phyloP scores from a whole-genome alignment of 139 green algal genomes.

The Closterium sp. region DNA sequence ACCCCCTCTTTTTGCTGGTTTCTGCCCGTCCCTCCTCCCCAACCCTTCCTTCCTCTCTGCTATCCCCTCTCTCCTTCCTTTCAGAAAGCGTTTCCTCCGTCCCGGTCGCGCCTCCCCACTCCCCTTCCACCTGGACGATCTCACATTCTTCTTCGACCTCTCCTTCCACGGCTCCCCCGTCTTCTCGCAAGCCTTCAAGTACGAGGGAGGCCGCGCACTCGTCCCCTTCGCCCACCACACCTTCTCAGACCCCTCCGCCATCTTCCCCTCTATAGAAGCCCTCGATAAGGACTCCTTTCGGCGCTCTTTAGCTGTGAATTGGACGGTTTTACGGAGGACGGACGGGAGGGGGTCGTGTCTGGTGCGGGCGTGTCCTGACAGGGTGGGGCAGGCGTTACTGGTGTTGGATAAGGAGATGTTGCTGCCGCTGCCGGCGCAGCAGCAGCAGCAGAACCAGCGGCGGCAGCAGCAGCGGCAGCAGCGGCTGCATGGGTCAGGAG shows the following conservation, averaged over 20 bases:
- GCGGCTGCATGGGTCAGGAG: background rate
- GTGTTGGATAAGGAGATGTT: too few species aligned
- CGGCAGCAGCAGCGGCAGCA: background rate
- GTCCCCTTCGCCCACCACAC: background rate
- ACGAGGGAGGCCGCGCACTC: background rate
- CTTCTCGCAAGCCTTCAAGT: background rate
- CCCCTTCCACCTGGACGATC: background rate
- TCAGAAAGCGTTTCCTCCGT: background rate
- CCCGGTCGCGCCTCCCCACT: background rate
- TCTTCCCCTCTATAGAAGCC: background rate
- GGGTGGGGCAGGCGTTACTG: background rate
- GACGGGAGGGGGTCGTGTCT: background rate
- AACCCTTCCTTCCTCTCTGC: too few species aligned
- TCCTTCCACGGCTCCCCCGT: background rate
- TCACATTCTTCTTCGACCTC: too few species aligned
- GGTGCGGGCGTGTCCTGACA: background rate
- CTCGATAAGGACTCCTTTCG: constrained; percentile 1
- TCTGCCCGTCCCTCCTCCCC: background rate
- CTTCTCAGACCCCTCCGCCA: background rate
- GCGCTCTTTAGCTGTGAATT: background rate
- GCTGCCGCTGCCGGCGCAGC: too few species aligned
- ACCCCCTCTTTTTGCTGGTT: background rate
- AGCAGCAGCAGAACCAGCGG: too few species aligned
- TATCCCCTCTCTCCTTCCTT: background rate
- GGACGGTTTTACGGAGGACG: background rate